Base-by-base conservation (phyloP, 257 asterid genomes). In the Scutellaria barbata region DNA sequence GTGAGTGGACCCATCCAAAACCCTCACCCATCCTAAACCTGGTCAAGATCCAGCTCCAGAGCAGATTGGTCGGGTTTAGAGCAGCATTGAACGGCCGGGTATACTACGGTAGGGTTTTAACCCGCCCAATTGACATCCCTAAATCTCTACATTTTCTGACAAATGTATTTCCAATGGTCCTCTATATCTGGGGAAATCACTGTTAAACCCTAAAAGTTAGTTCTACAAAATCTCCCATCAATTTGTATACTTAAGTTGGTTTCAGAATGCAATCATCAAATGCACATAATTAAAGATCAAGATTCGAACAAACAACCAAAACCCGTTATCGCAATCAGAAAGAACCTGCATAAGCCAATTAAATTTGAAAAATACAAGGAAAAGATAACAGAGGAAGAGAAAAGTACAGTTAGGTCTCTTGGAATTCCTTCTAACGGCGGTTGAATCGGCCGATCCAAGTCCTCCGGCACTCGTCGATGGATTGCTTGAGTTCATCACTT, bases 341-440 rank as follows among this genome's bases (percentile, higher is more conserved):
- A 9, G 13, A 69, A 10, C 43, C 33, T 13, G 5, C 74, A 45
- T 6, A 57, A 70, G 12, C 46, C 11, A 14, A 22, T 10, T 13
- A 55, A 42, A 61, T 61, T 1, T 61, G 30, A 70, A 58, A 57
- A 57, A 22, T 8, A 56, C 5, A 56, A 45, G 20, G 55, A 47
- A 47, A 47, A 16, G 1, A 7, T 7, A 7, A 13, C 17, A 10
- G 54, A 10, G 33, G 63, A 8, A 65, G 40, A 48, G 47, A 56
- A 48, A 62, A 35, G 50, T 65, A 89, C 96, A 90, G 78, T 90
- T 86, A 20, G 96, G 94, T 35, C 97, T 73, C 87, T 82, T 88
- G 51, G 96, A 88, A 71, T 81, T 85, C 66, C 92, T 81, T 75
- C 87, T 76, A 16, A 85, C 66, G 16, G 81, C 69, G 10, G 82